These are phyloP conservation scores for Nakataea oryzae DNA, from an alignment of 2,329 filamentous ascomycete genomes.

Conservation along the genomic window DNA sequence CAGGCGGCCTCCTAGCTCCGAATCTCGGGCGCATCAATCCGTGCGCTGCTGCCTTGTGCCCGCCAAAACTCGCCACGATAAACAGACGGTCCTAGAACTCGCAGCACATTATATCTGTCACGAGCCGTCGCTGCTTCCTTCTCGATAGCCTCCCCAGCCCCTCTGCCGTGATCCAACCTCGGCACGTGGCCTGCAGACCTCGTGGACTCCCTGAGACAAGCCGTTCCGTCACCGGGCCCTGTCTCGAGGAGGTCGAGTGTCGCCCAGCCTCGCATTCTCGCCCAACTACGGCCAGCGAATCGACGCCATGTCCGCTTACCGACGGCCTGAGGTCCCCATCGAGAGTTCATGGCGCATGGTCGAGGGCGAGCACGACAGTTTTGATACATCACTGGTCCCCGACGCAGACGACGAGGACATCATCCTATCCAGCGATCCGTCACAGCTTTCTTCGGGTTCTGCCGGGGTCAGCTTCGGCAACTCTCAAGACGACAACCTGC, in stretches of 20 bases:
- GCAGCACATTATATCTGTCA: background rate
- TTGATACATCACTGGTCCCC: slow-evolving; percentile 43
- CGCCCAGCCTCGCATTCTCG: background rate
- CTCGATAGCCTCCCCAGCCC: background rate
- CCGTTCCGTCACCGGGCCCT: no score
- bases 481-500: slow-evolving; percentile 46
- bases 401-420: slow-evolving; percentile 28
- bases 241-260: no score
- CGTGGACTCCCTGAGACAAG: background rate
- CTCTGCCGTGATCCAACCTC: background rate
- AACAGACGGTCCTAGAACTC: background rate
- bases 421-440: slow-evolving; percentile 31
- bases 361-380: slow-evolving; percentile 50
- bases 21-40: background rate
- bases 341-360: slow-evolving; percentile 52
- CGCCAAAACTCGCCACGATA: background rate
- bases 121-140: background rate
- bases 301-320: background rate
- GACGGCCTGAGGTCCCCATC: slow-evolving; percentile 25
- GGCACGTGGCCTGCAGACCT: background rate
- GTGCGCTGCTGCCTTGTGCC: background rate
- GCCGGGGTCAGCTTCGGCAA: slow-evolving; percentile 26
- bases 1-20: background rate
- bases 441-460: slow-evolving; percentile 31
- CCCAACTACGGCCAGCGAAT: background rate